These are phyloP conservation scores for Fusarium sp. DNA, from an alignment of 2,329 filamentous ascomycete genomes.

Conservation along the genomic window DNA sequence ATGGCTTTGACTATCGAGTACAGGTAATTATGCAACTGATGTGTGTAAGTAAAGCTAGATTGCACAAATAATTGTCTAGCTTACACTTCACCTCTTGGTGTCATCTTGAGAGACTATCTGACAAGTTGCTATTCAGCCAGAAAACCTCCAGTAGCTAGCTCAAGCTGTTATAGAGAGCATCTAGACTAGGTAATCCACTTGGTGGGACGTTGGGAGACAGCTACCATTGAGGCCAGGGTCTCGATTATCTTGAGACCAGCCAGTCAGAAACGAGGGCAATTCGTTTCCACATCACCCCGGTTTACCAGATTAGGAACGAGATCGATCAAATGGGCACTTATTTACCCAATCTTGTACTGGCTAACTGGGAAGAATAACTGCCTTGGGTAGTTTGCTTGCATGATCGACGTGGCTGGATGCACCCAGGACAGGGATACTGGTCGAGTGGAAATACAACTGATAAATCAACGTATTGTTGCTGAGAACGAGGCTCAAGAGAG, in stretches of 20 bases:
- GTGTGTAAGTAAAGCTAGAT: not conserved
- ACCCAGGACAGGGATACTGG: constrained; percentile 23
- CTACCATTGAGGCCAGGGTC: not conserved
- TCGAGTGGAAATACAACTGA: constrained; percentile 14
- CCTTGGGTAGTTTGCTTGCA: constrained; percentile 21
- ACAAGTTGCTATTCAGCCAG: not conserved
- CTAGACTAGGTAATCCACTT: not conserved
- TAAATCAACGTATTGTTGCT: not conserved
- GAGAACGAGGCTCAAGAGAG: constrained; percentile 4
- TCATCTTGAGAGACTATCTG: not conserved
- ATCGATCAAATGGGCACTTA: constrained; percentile 22
- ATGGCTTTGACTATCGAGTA: no score
- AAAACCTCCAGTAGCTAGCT: not conserved
- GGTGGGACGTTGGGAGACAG: not conserved
- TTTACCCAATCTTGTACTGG: constrained; percentile 8
- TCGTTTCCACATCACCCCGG: constrained; percentile 15
- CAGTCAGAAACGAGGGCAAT: constrained; percentile 24
- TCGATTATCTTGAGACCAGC: constrained; percentile 3
- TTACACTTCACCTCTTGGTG: not conserved
- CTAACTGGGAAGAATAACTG: constrained; percentile 10
- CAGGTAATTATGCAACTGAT: not conserved
- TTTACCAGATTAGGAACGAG: constrained; percentile 14
- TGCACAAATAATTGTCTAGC: not conserved
- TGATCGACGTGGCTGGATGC: constrained; percentile 32
- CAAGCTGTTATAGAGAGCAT: not conserved